Base-by-base conservation (phyloP, 768 basidiomycete genomes). In the Clavaria fumosa region DNA sequence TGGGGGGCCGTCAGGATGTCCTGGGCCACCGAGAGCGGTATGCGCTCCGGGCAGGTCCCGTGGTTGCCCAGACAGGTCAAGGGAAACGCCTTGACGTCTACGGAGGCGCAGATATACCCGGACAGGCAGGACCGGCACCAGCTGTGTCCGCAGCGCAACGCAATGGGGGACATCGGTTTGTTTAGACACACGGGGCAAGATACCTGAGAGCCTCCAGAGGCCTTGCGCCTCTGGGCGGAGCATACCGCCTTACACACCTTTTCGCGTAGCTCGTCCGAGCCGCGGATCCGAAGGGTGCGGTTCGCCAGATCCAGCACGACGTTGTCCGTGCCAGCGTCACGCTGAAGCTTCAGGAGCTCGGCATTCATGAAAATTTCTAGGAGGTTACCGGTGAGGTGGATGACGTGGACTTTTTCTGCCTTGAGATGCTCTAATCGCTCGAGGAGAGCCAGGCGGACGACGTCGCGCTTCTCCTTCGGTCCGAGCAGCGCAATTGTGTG, bases 101-200 rank as follows among this genome's bases (percentile, higher is more conserved):
- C 55, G 1, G 78, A 61, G 1, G 78, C 66, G 2, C 53, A 50
- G 14, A 86, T 59, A 49, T 81, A 85, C 21, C 61, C 54, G 5
- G 53, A 46, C 15, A 86, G 50, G 50, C 83, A 88, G 3, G 60
- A 42, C 24, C 66, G 66, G 50, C 83, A 86, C 69, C 73, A 83
- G 1, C 47, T 47, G 51, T 88, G 82, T 1, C 76, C 71, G 44
- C 83, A 88, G 7, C 50, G 52, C 1, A 84, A 61, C 7, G 59
- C 60, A 3, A 74, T 51, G 0, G 76, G 75, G 1, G 62, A 52
- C 0, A 66, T 55, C 1, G 66, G 65, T 30, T 70, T 63, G 38
- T 64, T 64, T 40, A 84, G 69, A 51, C 83, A 88, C 3, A 83
- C 73, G 0, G 83, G 82, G 47, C 83, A 88, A 6, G n/a, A n/a